Percentiles rank a stretch among this genome's conserved stretches.
Evolutionary conservation across 2,329 filamentous ascomycete genomes (phyloP).

Genomic region (Zasmidium angulare): DNA sequence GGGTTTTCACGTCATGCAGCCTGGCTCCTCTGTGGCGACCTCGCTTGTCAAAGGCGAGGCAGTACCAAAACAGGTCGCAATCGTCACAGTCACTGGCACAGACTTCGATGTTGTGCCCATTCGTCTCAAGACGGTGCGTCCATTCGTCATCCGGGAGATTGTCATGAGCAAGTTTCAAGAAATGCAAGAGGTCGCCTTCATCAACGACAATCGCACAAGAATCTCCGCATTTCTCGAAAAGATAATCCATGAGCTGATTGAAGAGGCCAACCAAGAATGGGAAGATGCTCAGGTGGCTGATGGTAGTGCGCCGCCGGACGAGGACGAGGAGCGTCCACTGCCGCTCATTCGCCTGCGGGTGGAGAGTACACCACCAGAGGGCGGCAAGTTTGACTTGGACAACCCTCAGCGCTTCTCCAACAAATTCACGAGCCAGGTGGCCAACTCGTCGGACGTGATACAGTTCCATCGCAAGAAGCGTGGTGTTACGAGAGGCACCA

Average conservation of each 20-base stretch:
- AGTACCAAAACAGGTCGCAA: slow-evolving; percentile 84
- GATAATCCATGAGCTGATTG: slow-evolving; percentile 83
- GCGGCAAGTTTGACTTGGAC: slow-evolving; percentile 83
- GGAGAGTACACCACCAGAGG: slow-evolving; percentile 82
- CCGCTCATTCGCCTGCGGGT: slow-evolving; percentile 88
- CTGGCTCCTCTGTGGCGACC: slow-evolving; percentile 92
- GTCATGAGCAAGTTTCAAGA: slow-evolving; percentile 71
- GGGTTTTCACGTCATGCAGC: slow-evolving; percentile 94
- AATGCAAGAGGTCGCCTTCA: slow-evolving; percentile 74
- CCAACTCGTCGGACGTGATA: slow-evolving; percentile 90
- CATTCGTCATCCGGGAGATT: slow-evolving; percentile 85
- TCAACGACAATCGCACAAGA: slow-evolving; percentile 78
- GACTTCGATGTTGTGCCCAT: slow-evolving; percentile 79
- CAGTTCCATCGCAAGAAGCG: slow-evolving; percentile 90
- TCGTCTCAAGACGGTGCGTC: slow-evolving; percentile 81
- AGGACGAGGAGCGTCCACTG: slow-evolving; percentile 65
- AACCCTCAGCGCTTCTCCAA: slow-evolving; percentile 97
- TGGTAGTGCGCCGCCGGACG: slow-evolving; percentile 43
- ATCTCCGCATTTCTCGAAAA: slow-evolving; percentile 74
- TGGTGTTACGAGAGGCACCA: slow-evolving; percentile 42
- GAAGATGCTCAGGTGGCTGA: slow-evolving; percentile 67
- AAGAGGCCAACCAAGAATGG: slow-evolving; percentile 81
- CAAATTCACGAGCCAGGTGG: slow-evolving; percentile 83
- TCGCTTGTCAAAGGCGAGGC: slow-evolving; percentile 88
- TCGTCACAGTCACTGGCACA: slow-evolving; percentile 79